Conservation (phyloP, 1,139 yeast genomes). For the Nakaseomyces bracarensis region DNA sequence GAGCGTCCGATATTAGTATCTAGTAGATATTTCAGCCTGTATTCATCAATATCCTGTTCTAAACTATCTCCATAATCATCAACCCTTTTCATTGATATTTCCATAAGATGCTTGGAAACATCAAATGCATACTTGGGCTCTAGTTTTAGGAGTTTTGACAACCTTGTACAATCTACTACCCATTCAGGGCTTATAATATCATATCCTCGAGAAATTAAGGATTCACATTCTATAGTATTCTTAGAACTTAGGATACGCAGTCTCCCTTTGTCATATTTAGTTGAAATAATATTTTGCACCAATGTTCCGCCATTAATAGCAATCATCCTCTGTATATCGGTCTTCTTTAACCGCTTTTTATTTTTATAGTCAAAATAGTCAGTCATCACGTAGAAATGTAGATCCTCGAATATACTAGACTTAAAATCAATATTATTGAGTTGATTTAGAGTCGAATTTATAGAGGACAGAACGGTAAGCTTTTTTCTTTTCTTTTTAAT, state of each 20-base stretch:
- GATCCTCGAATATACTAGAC: slow-evolving; percentile 31
- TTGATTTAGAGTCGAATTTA: slow-evolving; percentile 4
- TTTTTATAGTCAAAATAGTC: slow-evolving; percentile 34
- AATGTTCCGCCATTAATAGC: slow-evolving; percentile 46
- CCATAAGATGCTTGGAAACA: slow-evolving; percentile 30
- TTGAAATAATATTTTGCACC: slow-evolving; percentile 24
- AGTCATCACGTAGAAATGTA: slow-evolving; percentile 37
- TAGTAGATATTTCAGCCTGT: slow-evolving; percentile 13
- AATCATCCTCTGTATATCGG: slow-evolving; percentile 37
- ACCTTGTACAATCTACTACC: slow-evolving; percentile 57
- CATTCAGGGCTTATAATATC: slow-evolving; percentile 63
- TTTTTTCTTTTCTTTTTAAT: slow-evolving; percentile 13
- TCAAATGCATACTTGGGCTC: slow-evolving; percentile 53
- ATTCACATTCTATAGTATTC: slow-evolving; percentile 39
- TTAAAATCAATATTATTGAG: background rate
- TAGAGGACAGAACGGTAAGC: background rate
- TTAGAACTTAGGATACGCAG: slow-evolving; percentile 42
- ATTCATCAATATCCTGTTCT: slow-evolving; percentile 27
- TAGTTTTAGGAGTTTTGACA: slow-evolving; percentile 39
- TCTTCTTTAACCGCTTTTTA: slow-evolving; percentile 32
- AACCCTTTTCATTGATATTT: slow-evolving; percentile 27
- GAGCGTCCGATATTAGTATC: background rate
- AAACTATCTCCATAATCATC: slow-evolving; percentile 54
- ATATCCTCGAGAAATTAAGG: slow-evolving; percentile 40
- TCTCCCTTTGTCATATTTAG: slow-evolving; percentile 8